Evolutionary conservation across 225 moss, liverwort and hornwort species (phyloP).

Genomic region (Bryum argenteum): DNA sequence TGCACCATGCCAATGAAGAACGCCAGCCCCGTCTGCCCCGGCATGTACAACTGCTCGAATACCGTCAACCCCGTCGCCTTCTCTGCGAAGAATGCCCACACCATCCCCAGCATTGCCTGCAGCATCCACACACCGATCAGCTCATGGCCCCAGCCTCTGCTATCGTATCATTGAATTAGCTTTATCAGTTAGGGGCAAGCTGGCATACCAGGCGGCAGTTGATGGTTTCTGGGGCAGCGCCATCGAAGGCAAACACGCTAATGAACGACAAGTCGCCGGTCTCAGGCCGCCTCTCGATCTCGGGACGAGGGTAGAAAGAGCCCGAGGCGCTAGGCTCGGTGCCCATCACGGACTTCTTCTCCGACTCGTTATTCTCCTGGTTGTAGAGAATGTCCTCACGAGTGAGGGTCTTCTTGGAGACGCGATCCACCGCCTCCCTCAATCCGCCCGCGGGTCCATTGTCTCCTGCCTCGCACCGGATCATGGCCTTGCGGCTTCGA

Average conservation of each 20-base stretch:
- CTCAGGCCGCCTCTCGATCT: slow-evolving; percentile 36
- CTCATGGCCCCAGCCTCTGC: not conserved
- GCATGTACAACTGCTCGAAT: slow-evolving; percentile 47
- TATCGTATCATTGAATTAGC: too few species aligned
- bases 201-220: slow-evolving; percentile 26
- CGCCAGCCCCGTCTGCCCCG: slow-evolving; percentile 31
- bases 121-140: not conserved
- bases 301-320: slow-evolving; percentile 30
- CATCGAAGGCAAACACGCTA: slow-evolving; percentile 31
- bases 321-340: slow-evolving; percentile 34
- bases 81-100: slow-evolving; percentile 39
- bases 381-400: slow-evolving; percentile 16
- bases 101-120: slow-evolving; percentile 46
- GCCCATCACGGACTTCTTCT: slow-evolving; percentile 41
- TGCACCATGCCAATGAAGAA: slow-evolving; percentile 40
- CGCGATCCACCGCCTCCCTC: slow-evolving; percentile 36
- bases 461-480: slow-evolving; percentile 30
- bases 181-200: not conserved
- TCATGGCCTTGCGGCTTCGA: slow-evolving; percentile 13
- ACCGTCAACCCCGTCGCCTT: slow-evolving; percentile 41
- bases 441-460: slow-evolving; percentile 17
- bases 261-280: slow-evolving; percentile 29
- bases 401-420: slow-evolving; percentile 28
- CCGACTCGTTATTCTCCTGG: slow-evolving; percentile 22
- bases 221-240: slow-evolving; percentile 36